phyloP scores from a whole-genome alignment of 805 yeast species.

The Babjeviella inositovora region DNA sequence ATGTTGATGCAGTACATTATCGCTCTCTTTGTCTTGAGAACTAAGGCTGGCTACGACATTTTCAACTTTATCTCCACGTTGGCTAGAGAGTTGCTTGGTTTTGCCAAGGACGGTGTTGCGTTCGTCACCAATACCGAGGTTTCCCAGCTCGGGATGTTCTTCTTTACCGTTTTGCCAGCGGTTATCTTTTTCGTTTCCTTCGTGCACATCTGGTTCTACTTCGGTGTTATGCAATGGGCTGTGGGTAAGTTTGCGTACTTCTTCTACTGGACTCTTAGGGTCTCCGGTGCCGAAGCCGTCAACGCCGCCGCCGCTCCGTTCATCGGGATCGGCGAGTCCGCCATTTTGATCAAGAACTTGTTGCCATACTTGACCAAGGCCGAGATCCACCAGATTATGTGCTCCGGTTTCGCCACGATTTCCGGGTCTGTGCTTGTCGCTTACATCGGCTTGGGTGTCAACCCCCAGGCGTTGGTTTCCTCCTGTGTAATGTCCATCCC shows the following conservation, averaged over 20 bases:
- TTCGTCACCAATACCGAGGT: constrained; percentile 28
- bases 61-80: constrained; percentile 43
- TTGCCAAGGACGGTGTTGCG: constrained; percentile 45
- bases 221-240: constrained; percentile 44
- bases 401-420: constrained; percentile 49
- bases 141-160: constrained; percentile 25
- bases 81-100: constrained; percentile 39
- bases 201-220: constrained; percentile 42
- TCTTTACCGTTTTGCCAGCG: constrained; percentile 45
- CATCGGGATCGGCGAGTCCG: constrained; percentile 52
- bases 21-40: constrained; percentile 45
- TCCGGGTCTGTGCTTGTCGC: constrained; percentile 50
- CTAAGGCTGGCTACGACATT: constrained; percentile 41
- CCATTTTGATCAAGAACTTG: constrained; percentile 42
- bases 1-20: constrained; percentile 41
- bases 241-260: constrained; percentile 38
- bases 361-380: constrained; percentile 42
- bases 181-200: constrained; percentile 49
- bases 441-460: constrained; percentile 46
- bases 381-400: constrained; percentile 46
- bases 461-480: constrained; percentile 45
- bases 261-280: constrained; percentile 42
- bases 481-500: constrained; percentile 60
- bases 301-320: constrained; percentile 56
- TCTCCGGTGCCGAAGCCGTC: constrained; percentile 49